These are phyloP conservation scores for Takakia lepidozioides DNA, from an alignment of 225 moss, liverwort and hornwort species.

Conservation along the genomic window DNA sequence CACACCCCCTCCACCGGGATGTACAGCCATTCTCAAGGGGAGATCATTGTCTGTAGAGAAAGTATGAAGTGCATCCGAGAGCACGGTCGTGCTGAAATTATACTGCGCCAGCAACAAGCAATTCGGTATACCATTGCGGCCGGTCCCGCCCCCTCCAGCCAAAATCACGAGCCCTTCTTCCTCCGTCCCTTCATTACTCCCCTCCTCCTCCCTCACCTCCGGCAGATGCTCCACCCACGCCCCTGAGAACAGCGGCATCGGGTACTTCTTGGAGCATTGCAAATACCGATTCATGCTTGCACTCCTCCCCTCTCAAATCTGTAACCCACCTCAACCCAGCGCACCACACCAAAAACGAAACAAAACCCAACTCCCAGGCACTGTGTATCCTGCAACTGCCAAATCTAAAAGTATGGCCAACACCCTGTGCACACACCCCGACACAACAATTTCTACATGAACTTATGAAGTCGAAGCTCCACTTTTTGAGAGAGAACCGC, in stretches of 20 bases:
- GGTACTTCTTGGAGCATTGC: slow-evolving; percentile 84
- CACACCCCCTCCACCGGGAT: slow-evolving; percentile 48
- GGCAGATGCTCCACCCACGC: slow-evolving; percentile 39
- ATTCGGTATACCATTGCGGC: slow-evolving; percentile 60
- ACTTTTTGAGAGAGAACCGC: too few relatives aligned
- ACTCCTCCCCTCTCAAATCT: too few relatives aligned
- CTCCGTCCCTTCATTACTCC: background rate
- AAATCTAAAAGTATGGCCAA: too few relatives aligned
- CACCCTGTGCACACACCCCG: too few relatives aligned
- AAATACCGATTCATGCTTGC: too few relatives aligned
- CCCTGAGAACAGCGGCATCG: slow-evolving; percentile 67
- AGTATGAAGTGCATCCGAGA: slow-evolving; percentile 53
- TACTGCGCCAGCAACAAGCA: slow-evolving; percentile 59
- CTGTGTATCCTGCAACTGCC: too few relatives aligned
- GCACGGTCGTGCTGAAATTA: slow-evolving; percentile 31
- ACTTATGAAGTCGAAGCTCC: too few relatives aligned
- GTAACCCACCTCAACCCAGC: too few relatives aligned
- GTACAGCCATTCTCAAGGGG: slow-evolving; percentile 63
- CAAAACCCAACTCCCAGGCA: too few relatives aligned
- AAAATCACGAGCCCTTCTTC: slow-evolving; percentile 51
- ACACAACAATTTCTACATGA: too few relatives aligned
- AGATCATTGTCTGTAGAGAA: slow-evolving; percentile 61
- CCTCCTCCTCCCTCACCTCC: slow-evolving; percentile 3
- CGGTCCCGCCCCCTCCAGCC: slow-evolving; percentile 75
- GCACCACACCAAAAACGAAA: too few relatives aligned